phyloP scores from a whole-genome alignment of 106 monocot genomes.

The Chionographis japonica region DNA sequence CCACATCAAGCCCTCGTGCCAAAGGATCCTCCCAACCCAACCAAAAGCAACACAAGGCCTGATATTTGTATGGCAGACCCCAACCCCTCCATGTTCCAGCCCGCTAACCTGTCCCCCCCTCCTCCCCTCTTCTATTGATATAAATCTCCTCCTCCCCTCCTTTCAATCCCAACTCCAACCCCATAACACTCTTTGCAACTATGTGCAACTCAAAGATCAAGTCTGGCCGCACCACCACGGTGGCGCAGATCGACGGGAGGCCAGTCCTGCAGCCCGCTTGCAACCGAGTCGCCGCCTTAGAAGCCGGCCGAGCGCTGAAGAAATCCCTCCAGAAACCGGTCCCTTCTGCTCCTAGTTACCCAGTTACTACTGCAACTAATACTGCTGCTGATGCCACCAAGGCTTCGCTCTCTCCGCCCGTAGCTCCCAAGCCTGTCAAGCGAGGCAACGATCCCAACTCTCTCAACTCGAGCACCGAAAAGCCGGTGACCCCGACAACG shows the following conservation, averaged over 20 bases:
- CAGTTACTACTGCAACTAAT: neutral
- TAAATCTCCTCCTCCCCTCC: neutral
- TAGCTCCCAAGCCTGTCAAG: slow-evolving; percentile 14
- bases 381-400: neutral
- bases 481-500: slow-evolving; percentile 1
- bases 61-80: neutral
- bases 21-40: no score
- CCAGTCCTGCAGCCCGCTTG: slow-evolving; percentile 39
- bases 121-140: no score
- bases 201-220: slow-evolving; percentile 45
- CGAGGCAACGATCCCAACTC: neutral
- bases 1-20: no score
- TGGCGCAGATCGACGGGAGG: slow-evolving; percentile 34
- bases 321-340: slow-evolving; percentile 30
- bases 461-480: neutral
- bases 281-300: slow-evolving; percentile 29
- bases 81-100: slow-evolving; percentile 2
- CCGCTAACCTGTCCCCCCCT: neutral
- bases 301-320: slow-evolving; percentile 12
- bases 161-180: neutral
- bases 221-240: slow-evolving; percentile 11
- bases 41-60: no score
- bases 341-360: slow-evolving; percentile 14
- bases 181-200: neutral
- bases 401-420: slow-evolving; percentile 2